These are phyloP conservation scores for Ascomycota sp. DNA, from an alignment of 2,329 filamentous ascomycete genomes.

Conservation along the genomic window DNA sequence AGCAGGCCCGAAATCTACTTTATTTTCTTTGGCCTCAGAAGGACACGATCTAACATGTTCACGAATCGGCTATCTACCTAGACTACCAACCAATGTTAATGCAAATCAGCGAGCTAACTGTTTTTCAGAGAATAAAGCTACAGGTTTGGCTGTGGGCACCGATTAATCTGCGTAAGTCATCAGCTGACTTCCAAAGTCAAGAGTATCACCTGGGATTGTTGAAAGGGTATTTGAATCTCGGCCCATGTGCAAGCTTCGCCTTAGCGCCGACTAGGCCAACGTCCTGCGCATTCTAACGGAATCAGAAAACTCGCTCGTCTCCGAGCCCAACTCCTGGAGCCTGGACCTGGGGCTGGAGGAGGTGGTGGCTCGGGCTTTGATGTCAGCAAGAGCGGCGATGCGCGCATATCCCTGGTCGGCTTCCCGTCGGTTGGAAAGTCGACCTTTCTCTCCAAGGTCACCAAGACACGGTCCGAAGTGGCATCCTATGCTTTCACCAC, in stretches of 20 bases:
- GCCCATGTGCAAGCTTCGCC: too few species aligned
- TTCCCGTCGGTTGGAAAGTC: slow-evolving; percentile 98
- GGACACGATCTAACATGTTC: too few species aligned
- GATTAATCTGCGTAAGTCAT: not conserved
- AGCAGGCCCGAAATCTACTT: too few species aligned
- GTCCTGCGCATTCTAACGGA: slow-evolving; percentile 3
- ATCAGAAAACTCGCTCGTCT: slow-evolving; percentile 82
- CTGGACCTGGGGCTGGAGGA: slow-evolving; percentile 55
- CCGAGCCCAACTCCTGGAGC: slow-evolving; percentile 84
- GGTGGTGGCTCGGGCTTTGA: slow-evolving; percentile 74
- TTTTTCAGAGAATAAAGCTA: slow-evolving; percentile 82
- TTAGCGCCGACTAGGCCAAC: too few species aligned
- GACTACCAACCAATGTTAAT: too few species aligned
- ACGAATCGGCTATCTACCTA: too few species aligned
- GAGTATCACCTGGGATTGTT: slow-evolving; percentile 96
- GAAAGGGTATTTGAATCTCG: slow-evolving; percentile 53
- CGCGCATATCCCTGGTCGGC: slow-evolving; percentile 90
- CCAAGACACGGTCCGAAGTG: slow-evolving; percentile 90
- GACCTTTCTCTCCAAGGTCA: slow-evolving; percentile 96
- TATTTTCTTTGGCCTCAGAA: too few species aligned
- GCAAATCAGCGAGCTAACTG: too few species aligned
- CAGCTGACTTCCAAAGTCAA: slow-evolving; percentile 16
- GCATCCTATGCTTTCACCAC: slow-evolving; percentile 96
- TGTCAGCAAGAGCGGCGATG: slow-evolving; percentile 91
- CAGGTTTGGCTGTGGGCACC: slow-evolving; percentile 37